Conservation (phyloP, 768 basidiomycete species). For the Leccinum arenicola region DNA sequence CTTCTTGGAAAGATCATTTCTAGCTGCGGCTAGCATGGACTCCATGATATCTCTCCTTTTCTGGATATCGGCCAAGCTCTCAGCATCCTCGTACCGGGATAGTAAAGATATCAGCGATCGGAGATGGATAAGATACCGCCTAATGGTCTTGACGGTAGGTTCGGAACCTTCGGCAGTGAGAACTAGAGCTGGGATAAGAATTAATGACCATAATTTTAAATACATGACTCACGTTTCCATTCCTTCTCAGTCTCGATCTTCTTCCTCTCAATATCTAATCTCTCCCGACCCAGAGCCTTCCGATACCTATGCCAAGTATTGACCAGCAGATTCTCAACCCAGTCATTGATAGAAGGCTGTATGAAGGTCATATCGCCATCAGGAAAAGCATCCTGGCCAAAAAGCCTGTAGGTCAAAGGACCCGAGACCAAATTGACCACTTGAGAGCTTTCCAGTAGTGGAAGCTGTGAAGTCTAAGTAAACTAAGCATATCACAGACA, state of each 20-base stretch:
- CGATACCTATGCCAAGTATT: not conserved
- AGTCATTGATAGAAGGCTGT: not conserved
- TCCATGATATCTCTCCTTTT: not conserved
- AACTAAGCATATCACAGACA: not conserved
- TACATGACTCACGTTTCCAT: not conserved
- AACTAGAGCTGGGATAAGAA: not conserved
- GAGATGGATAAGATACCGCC: not conserved
- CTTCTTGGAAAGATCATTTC: not conserved
- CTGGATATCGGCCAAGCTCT: not conserved
- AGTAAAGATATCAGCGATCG: not conserved
- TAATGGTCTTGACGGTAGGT: not conserved
- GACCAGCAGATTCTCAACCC: not conserved
- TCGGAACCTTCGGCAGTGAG: not conserved
- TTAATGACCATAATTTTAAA: not conserved
- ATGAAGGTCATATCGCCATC: not conserved
- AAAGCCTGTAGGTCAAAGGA: not conserved
- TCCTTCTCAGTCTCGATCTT: not conserved
- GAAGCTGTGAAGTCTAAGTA: not conserved
- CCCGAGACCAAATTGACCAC: not conserved
- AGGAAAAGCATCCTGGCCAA: not conserved
- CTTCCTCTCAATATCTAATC: not conserved
- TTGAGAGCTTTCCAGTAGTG: not conserved
- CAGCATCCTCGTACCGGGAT: not conserved
- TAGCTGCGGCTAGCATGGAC: not conserved
- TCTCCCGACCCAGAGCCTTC: not conserved